Conservation (phyloP, 495 filamentous ascomycete genomes). For the Gamarada debralockiae region DNA sequence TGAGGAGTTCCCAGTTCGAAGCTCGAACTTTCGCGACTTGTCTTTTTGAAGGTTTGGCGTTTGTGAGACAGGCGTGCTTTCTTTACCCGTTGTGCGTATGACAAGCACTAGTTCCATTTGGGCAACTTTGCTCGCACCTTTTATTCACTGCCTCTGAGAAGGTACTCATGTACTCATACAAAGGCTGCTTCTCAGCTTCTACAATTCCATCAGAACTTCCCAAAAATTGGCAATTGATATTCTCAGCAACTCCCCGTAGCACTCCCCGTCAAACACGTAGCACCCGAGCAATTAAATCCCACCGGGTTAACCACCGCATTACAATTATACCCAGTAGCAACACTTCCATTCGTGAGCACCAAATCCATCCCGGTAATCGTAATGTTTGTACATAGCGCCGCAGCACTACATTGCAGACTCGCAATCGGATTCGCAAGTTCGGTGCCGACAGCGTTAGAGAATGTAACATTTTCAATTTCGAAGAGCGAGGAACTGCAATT, state of each 20-base stretch:
- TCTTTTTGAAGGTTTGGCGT: no score
- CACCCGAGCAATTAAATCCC: constrained; percentile 36
- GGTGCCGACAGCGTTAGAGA: constrained; percentile 28
- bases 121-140: no score
- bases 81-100: no score
- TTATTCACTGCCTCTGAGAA: no score
- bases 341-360: constrained; percentile 21
- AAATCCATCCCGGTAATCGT: constrained; percentile 24
- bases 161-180: no score
- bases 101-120: no score
- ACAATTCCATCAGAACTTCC: no score
- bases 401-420: constrained; percentile 34
- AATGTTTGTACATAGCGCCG: constrained; percentile 32
- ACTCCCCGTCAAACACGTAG: constrained; percentile 20
- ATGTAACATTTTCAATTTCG: constrained; percentile 28
- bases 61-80: no score
- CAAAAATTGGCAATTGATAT: no score
- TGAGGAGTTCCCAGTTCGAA: no score
- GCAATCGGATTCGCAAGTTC: constrained; percentile 24
- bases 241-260: not conserved
- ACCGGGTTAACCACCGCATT: constrained; percentile 28
- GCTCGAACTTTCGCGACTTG: no score
- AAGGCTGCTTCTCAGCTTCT: no score
- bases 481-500: constrained; percentile 39
- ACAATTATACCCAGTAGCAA: constrained; percentile 29